Conservation (phyloP, 495 filamentous ascomycete genomes). For the Penicillium pulvis region DNA sequence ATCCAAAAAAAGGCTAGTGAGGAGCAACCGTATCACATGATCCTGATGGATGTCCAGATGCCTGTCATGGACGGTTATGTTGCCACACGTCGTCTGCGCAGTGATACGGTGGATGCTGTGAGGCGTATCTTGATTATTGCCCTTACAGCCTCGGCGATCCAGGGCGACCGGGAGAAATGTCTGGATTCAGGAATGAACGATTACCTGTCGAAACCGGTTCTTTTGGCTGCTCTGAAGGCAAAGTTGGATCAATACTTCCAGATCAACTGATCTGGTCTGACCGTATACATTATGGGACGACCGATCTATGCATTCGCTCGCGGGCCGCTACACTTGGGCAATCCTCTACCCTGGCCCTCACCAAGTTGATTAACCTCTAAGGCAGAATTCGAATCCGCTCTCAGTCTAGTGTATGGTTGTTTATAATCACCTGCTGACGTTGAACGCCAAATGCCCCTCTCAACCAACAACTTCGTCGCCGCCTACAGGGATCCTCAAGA, state of each 20-base stretch:
- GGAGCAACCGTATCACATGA: constrained; percentile 64
- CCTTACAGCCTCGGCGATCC: constrained; percentile 86
- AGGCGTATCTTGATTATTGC: constrained; percentile 78
- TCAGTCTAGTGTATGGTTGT: too few species aligned
- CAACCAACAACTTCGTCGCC: too few species aligned
- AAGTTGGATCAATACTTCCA: constrained; percentile 66
- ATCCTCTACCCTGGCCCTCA: too few species aligned
- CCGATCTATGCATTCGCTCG: not conserved
- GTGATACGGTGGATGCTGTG: constrained; percentile 67
- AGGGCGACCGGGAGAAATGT: constrained; percentile 53
- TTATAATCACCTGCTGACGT: too few species aligned
- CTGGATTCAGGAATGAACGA: constrained; percentile 92
- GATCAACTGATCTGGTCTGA: not conserved
- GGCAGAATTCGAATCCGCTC: too few species aligned
- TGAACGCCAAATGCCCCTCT: too few species aligned
- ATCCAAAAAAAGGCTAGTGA: constrained; percentile 63
- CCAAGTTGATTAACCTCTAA: too few species aligned
- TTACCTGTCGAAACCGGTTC: constrained; percentile 85
- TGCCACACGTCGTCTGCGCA: constrained; percentile 73
- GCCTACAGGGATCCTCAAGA: too few species aligned
- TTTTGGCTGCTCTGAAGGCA: constrained; percentile 64
- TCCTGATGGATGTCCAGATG: constrained; percentile 94
- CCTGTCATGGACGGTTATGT: constrained; percentile 86
- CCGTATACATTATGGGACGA: not conserved
- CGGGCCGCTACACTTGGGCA: not conserved